Evolutionary conservation across 805 yeast genomes (phyloP), one percentile per base, ranked within the genome.

Genomic region (Candida chauliodis): DNA sequence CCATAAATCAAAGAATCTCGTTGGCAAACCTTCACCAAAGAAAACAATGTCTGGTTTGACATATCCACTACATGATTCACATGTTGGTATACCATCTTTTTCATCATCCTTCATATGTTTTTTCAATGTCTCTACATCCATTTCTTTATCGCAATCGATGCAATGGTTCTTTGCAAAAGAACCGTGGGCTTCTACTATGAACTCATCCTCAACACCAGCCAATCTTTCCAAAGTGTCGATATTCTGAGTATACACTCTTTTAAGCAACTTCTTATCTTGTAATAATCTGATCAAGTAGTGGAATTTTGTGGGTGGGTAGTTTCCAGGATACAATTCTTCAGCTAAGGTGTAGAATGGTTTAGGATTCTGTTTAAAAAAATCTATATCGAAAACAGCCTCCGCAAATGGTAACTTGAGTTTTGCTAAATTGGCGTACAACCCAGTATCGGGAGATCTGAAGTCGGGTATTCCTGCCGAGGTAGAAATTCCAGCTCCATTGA

Each of bases 391-490:
- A 1, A 91, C 96, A 0, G 97, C 97, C 55, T 91, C 99, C 1
- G 97, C 93, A 56, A 78, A 89, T 5, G 98, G 98, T 34, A 91
- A 65, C 24, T 85, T 72, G 26, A 90, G 68, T 46, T 78, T 71
- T 15, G 82, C 71, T 36, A 91, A 66, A 55, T 91, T 91, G 46
- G 89, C 77, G 52, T 91, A 91, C 5, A 91, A 71, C 0, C 95
- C 95, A 1, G 98, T 91, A 30, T 78, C 75, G 1, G 97, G 97
- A 14, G 95, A 80, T 48, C 98, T 70, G 58, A 91, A 91, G 58
- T 91, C 99, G 0, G 98, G 99, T 32, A 90, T 91, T 0, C 98
- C 99, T 33, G 95, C 89, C 2, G 85, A 70, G 0, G 98, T 91
- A 2, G 96, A 87, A 27, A 89, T 80, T 1, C 99, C 99, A 0